Evolutionary conservation across 2,329 filamentous ascomycete genomes (phyloP), one percentile per base, ranked within the genome.

Genomic region (Monascus ruber): DNA sequence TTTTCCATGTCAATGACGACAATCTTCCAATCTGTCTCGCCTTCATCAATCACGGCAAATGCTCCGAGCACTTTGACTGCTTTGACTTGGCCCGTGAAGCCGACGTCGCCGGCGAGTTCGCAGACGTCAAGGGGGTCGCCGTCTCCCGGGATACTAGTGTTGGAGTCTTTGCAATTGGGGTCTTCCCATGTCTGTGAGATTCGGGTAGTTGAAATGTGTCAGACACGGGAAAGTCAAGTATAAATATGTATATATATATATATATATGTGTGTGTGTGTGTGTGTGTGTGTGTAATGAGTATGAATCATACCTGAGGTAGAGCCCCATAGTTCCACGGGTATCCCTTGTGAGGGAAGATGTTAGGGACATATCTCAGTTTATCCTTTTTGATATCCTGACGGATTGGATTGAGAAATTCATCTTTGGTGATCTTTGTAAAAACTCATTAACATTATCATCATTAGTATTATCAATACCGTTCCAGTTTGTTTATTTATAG

Each of bases 21-120:
- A 69, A 94, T 85, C 77, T 94, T 94, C 86, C 86, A 94, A 76
- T 94, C 86, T 46, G 87, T 94, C 78, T 94, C 86, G 66, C 86
- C 86, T 76, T 93, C 85, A 57, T 94, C 86, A 47, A 94, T 81
- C 48, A 94, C 77, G 51, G 86, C 86, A 85, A 94, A 93, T 63
- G 93, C 83, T 64, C 86, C 86, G 49, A 94, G 81, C 46, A 93
- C 81, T 78, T 94, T 94, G 77, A 94, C 86, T 71, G 91, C 85
- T 77, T 93, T 94, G 65, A 94, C 72, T 71, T 93, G 85, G 52
- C 86, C 86, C 38, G 77, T 73, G 73, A 86, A 85, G 65, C 81
- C 83, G 56, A 94, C 85, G 41, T 88, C 77, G 77, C 93, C 85
- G 55, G 85, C 86, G 53, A 94, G 93, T 75, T 94, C 86, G 74